phyloP scores from a whole-genome alignment of 129 eudicot genomes.

The Chrysanthemum lavandulifolium region DNA sequence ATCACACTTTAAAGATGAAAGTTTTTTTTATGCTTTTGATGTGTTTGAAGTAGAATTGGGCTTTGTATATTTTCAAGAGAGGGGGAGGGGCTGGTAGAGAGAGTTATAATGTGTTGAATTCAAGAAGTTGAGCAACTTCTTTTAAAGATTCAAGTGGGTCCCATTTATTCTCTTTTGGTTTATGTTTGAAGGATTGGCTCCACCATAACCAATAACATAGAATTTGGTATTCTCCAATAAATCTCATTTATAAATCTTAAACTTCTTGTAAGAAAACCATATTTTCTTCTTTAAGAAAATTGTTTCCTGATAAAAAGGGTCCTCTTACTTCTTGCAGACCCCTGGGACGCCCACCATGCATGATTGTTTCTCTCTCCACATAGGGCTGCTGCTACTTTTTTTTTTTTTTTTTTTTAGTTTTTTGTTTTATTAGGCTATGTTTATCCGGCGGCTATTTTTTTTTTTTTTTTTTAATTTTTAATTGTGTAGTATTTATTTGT shows the following conservation, averaged over 20 bases:
- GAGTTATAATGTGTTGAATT: conserved; percentile 20
- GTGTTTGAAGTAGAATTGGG: conserved; percentile 19
- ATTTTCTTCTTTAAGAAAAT: no score
- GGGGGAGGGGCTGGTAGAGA: conserved; percentile 21
- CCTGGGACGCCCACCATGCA: no score
- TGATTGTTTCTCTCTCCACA: no score
- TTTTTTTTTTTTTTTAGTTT: no score
- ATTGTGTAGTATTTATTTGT: no score
- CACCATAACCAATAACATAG: conserved; percentile 29
- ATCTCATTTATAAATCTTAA: not conserved
- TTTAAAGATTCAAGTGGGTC: conserved; percentile 43
- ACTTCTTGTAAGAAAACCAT: not conserved
- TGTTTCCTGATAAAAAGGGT: no score
- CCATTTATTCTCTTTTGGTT: conserved; percentile 26
- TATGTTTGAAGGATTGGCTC: conserved; percentile 31
- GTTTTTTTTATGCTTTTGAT: conserved; percentile 22
- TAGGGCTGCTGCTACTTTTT: no score
- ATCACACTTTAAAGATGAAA: conserved; percentile 17
- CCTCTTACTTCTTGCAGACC: no score
- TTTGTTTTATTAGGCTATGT: no score
- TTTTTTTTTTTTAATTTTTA: no score
- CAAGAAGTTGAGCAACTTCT: conserved; percentile 41
- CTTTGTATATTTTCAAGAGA: conserved; percentile 16
- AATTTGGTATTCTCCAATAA: conserved; percentile 32
- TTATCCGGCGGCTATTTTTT: no score